These are phyloP conservation scores for Remersonia thermophila DNA, from an alignment of 2,329 filamentous ascomycete genomes.

Conservation along the genomic window DNA sequence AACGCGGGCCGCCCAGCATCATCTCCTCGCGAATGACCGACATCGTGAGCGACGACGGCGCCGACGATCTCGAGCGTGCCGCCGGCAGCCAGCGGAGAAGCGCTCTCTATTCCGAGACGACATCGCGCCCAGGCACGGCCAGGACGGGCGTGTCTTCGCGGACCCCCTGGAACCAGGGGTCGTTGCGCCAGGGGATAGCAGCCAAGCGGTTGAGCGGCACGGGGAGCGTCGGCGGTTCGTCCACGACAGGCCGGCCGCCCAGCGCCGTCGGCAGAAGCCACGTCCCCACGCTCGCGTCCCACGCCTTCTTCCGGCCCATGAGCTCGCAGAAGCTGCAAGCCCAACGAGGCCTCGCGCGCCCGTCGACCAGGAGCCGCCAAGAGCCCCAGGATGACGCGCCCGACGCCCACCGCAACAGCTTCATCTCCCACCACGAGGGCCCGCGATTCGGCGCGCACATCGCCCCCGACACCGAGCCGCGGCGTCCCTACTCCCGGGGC, in stretches of 20 bases:
- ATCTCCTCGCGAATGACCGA: slow-evolving; percentile 64
- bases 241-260: slow-evolving; percentile 39
- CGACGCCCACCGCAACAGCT: slow-evolving; percentile 42
- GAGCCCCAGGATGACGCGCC: slow-evolving; percentile 16
- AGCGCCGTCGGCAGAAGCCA: slow-evolving; percentile 72
- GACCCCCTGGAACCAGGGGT: slow-evolving; percentile 40
- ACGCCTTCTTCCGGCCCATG: slow-evolving; percentile 93
- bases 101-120: slow-evolving; percentile 28
- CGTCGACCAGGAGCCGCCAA: slow-evolving; percentile 28
- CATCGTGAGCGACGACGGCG: slow-evolving; percentile 45
- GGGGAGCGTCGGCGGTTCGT: slow-evolving; percentile 29
- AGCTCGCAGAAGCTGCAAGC: slow-evolving; percentile 90
- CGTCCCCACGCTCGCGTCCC: slow-evolving; percentile 76
- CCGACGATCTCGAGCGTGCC: slow-evolving; percentile 26
- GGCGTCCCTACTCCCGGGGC: slow-evolving; percentile 58
- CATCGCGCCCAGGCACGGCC: slow-evolving; percentile 43
- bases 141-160: slow-evolving; percentile 40
- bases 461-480: slow-evolving; percentile 37
- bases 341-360: slow-evolving; percentile 54
- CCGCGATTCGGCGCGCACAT: slow-evolving; percentile 14
- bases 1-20: slow-evolving; percentile 46
- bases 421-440: slow-evolving; percentile 34
- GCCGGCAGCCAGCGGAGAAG: slow-evolving; percentile 27
- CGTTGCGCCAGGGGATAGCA: slow-evolving; percentile 41
- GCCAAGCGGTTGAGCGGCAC: slow-evolving; percentile 30